Conservation (phyloP, 805 yeast genomes). For the Yarrowia sp. region DNA sequence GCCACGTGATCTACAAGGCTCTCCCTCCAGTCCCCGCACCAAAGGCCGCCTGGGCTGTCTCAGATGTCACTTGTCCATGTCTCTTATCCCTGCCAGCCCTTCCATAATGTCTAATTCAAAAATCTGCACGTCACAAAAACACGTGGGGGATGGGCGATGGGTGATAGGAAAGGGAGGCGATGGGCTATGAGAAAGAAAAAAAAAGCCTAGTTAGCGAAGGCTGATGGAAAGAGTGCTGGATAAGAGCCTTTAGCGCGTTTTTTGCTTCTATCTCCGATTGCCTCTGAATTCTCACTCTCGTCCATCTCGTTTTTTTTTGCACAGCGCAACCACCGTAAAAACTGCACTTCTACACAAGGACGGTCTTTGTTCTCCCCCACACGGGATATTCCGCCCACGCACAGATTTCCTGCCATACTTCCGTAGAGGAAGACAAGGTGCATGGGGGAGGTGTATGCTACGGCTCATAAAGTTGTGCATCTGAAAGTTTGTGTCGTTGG, state of each 20-base stretch:
- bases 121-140: neutral
- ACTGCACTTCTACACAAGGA: too few species aligned
- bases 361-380: neutral
- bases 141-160: neutral
- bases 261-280: too few species aligned
- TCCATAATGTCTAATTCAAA: neutral
- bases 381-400: neutral
- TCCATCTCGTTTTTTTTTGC: too few species aligned
- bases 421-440: neutral
- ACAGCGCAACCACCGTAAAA: too few species aligned
- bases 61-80: neutral
- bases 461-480: slow-evolving; percentile 5
- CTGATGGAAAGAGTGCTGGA: too few species aligned
- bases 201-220: neutral
- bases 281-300: too few species aligned
- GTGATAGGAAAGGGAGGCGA: neutral
- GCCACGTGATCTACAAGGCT: too few species aligned
- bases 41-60: neutral
- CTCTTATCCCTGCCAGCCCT: neutral
- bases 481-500: too few species aligned
- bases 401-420: neutral
- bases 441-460: neutral
- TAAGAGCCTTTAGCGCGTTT: too few species aligned
- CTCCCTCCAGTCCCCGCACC: neutral
- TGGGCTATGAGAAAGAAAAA: neutral